Base-by-base conservation (phyloP, 2,329 filamentous ascomycete genomes). In the Aspergillus ochraceoroseus region DNA sequence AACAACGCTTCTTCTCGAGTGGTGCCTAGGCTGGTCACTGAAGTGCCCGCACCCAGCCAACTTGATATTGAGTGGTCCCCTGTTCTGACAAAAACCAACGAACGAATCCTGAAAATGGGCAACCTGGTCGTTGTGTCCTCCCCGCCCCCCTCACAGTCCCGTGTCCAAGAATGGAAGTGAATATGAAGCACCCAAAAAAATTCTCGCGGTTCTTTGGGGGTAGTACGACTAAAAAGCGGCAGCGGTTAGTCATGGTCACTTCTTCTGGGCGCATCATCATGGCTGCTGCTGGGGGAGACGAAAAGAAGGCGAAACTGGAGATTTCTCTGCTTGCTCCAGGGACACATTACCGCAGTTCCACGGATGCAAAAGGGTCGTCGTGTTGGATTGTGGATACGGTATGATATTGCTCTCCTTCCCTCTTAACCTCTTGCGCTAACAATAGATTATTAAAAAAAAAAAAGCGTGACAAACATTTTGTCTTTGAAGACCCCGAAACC, bases 21-120 rank as follows among this genome's bases (percentile, higher is more conserved):
- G 7, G 84, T 88, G 20, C 76, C 85, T 2, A 76, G 88, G 46
- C 81, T 95, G 45, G 94, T 98, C 46, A 96, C 92, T 1, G 92
- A 98, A 63, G 74, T 98, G 7, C 88, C 92, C 11, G 90, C 92
- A n/a, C 92, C 92, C 0, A 95, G 86, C 35, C 92, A 96, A 63
- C 72, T 98, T 17, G 92, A 98, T 59, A 94, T 98, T 42, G 92
- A 98, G 66, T 98, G 92, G 92, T 95, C 90, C 0, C 92, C 92
- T 1, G 89, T 98, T 3, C 71, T 98, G 40, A 95, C 86, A 7
- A 82, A 83, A 56, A 83, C 80, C 44, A 95, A 96, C 58, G 92
- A 98, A 65, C 80, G 92, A 23, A 98, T 98, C 52, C 66, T 98
- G 48, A 95, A 94, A 63, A 73, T 98, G 14, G 92, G 92, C 2